Evolutionary conservation across 345 rosid species (phyloP), one percentile per base, ranked within the genome.

Genomic region (Eucalyptus melliodora): DNA sequence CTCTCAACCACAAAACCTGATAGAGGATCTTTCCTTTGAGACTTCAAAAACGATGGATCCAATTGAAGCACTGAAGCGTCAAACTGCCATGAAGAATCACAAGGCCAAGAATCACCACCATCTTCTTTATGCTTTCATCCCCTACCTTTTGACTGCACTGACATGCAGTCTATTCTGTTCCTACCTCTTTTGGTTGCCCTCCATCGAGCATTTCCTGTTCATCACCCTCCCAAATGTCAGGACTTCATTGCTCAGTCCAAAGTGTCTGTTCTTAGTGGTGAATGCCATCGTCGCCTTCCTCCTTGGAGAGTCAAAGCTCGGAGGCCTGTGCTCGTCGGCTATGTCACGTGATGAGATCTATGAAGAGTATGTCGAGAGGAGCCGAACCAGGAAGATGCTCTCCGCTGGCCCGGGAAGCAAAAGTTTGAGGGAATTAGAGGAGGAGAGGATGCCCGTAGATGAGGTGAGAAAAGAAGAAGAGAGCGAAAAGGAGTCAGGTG

Each of bases 211-310:
- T 17, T 88, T 89, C 45, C n/a, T 89, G 60, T 86, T 91, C 45
- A 72, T 86, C 16, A 83, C 92, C 50, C 89, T 94, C 69, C 92
- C 93, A 1, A 69, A 47, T 62, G 37, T 89, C 45, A 89, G 90
- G 88, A 89, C 93, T 51, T 93, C 88, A 31, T 87, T 90, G 45
- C 89, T 87, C 49, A 89, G 89, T 49, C 95, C 96, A 3, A 93
- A 90, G 88, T 93, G 93, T 81, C 89, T 95, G 92, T 95, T 96
- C 80, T 5, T 96, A 16, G 90, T 95, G 7, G 93, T 92, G 44
- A 96, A 96, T 88, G 92, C 91, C 82, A 96, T 96, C 59, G 91
- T 96, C 53, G 89, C 87, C 86, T 91, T 93, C 90, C 96, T 95
- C 11, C 91, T 94, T 31, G 93, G 96, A 82, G 93, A 95, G 90